Evolutionary conservation across 116 monocot species (phyloP), one percentile per base, ranked within the genome.

Genomic region (Iris pallida): DNA sequence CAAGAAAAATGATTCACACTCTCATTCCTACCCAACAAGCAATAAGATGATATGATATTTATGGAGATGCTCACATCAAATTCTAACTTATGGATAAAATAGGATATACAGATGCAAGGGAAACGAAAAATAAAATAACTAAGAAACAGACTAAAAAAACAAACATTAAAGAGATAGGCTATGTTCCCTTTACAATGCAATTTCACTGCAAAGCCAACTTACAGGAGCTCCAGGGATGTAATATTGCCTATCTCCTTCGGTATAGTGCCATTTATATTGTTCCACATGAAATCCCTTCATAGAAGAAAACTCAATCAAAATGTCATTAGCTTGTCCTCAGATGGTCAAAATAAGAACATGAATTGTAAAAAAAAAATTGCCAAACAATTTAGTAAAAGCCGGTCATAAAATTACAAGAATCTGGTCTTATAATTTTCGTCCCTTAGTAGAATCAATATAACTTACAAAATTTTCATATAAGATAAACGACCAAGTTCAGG

Each of bases 221-320:
- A 89, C 89, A 89, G 44, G 58, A 82, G 85, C 57, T 61, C 13
- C 53, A 89, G 61, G 42, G 89, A 80, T 72, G 65, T 82, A 61
- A 89, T 82, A 63, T 80, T 89, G 20, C 86, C 86, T 54, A 86
- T 79, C 63, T 86, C 86, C 73, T 76, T 86, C 18, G 82, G 86
- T 17, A 86, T 86, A 56, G 51, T 76, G 10, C 86, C 86, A 71
- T 9, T 86, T 53, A 86, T 79, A 7, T 65, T 54, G 68, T 86
- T 86, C 86, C 86, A 86, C 86, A 86, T 86, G 66, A 81, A 20
- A 71, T 86, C 86, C 76, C 86, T 86, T 69, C 65, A 80, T 57
- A 49, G 61, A 65, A 66, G 15, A 73, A 63, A 9, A 68, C n/a
- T 69, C 20, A 62, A 63, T 45, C 52, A 68, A 20, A 7, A 63